Evolutionary conservation across 176 grass and related monocot species (phyloP), one percentile per base, ranked within the genome.

Genomic region (Oryza meridionalis): DNA sequence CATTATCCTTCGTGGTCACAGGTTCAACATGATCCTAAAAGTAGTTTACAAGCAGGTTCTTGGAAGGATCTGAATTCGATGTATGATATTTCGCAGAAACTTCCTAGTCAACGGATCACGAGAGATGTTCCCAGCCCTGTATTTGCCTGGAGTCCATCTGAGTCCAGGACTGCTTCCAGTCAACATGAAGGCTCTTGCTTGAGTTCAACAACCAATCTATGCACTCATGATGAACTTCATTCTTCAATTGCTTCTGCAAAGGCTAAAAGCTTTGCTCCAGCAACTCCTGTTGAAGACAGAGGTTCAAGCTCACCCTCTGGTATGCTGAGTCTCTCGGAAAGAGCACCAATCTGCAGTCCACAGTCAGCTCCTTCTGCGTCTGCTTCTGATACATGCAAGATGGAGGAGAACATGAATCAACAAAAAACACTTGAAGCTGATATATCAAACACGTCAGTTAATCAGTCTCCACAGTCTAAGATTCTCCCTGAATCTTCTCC

Each of bases 171-270:
- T 13, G 72, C 88, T 84, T 78, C 88, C 73, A 73, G 80, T 83
- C 92, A 94, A 87, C 69, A 91, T 64, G 77, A 77, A 86, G 71
- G 69, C 47, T 85, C 82, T 83, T 78, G 82, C 72, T 86, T 91
- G 70, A 85, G 77, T 83, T 85, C 93, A 59, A 76, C 69, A 43
- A 72, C 71, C 49, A 88, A 85, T 77, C 69, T 65, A 29, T 69
- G 65, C 26, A 63, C 75, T 75, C 51, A 76, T 7, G 90, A 85
- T 78, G 86, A 92, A 71, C 84, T 77, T 69, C 77, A 88, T 87
- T 88, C 82, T 31, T 71, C 81, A 67, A 69, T 91, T 67, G 84
- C 67, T 61, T 81, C 83, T 62, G 70, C n/a, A 66, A 88, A 88
- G 33, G 27, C 76, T 42, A 94, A 84, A 66, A 77, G 6, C 22